These are phyloP conservation scores for Nymphaea thermarum DNA, from an alignment of 164 flowering plant genomes.

Conservation along the genomic window DNA sequence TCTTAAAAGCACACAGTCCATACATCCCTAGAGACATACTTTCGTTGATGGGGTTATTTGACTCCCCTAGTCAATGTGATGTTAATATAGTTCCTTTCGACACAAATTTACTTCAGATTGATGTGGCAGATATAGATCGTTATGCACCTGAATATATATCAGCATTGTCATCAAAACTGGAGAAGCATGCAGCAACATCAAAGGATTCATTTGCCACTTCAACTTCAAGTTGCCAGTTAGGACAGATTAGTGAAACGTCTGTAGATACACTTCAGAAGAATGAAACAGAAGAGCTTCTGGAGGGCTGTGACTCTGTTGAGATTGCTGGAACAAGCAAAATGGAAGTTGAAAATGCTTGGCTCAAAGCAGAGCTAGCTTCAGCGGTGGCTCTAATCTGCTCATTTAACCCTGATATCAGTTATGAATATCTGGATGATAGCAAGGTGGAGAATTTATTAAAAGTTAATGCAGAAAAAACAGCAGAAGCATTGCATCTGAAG, in stretches of 20 bases:
- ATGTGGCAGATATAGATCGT: conserved; percentile 65
- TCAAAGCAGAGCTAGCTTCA: conserved; percentile 96
- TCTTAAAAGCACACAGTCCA: conserved; percentile 47
- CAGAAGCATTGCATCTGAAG: conserved; percentile 81
- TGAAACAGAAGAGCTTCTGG: conserved; percentile 42
- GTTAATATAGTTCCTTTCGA: conserved; percentile 87
- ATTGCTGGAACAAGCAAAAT: conserved; percentile 94
- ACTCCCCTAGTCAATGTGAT: conserved; percentile 87
- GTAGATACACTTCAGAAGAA: conserved; percentile 20
- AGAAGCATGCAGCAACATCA: conserved; percentile 33
- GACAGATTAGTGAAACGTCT: conserved; percentile 33
- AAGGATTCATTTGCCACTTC: conserved; percentile 51
- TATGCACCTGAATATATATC: conserved; percentile 81
- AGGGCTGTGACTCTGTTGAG: conserved; percentile 53
- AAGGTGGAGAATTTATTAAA: conserved; percentile 48
- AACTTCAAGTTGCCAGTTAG: conserved; percentile 36
- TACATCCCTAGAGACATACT: conserved; percentile 78
- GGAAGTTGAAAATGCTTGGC: conserved; percentile 94
- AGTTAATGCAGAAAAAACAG: conserved; percentile 68
- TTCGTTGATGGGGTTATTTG: conserved; percentile 80
- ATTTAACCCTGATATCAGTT: conserved; percentile 40
- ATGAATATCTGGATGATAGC: conserved; percentile 58
- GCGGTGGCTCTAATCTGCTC: conserved; percentile 70
- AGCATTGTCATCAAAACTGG: conserved; percentile 33
- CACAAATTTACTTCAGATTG: conserved; percentile 63